Evolutionary conservation across 2,329 filamentous ascomycete genomes (phyloP).

Genomic region (Trichoderma gracile): DNA sequence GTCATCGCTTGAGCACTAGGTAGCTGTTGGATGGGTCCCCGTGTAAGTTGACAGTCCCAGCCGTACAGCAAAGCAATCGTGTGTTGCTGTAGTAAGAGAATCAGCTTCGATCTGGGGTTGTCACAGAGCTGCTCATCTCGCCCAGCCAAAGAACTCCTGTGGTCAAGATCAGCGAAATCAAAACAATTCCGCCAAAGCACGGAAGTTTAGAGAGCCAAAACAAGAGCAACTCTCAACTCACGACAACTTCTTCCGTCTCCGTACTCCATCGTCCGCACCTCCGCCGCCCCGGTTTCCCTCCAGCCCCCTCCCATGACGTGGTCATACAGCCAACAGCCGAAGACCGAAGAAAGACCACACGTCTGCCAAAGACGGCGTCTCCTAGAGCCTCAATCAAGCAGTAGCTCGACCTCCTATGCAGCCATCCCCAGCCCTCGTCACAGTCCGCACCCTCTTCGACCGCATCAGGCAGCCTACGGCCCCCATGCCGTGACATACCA

Average conservation of each 20-base stretch:
- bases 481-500: neutral
- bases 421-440: neutral
- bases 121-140: too few relatives aligned
- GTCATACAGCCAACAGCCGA: neutral
- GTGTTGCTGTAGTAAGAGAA: neutral
- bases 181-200: neutral
- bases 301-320: conserved; percentile 7
- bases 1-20: neutral
- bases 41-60: neutral
- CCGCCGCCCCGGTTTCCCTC: conserved; percentile 14
- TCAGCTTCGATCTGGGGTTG: too few relatives aligned
- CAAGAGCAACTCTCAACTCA: neutral
- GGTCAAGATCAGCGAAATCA: too few relatives aligned
- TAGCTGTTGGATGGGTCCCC: conserved; percentile 4
- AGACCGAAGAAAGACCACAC: neutral
- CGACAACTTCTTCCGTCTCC: neutral
- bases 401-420: neutral
- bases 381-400: neutral
- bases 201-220: neutral
- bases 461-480: neutral
- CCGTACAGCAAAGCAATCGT: neutral
- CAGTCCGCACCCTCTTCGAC: neutral
- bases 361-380: conserved; percentile 11
- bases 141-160: too few relatives aligned
- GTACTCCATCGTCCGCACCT: neutral